These are phyloP conservation scores for Hypoxylon sp. DNA, from an alignment of 2,329 filamentous ascomycete species.

Conservation along the genomic window DNA sequence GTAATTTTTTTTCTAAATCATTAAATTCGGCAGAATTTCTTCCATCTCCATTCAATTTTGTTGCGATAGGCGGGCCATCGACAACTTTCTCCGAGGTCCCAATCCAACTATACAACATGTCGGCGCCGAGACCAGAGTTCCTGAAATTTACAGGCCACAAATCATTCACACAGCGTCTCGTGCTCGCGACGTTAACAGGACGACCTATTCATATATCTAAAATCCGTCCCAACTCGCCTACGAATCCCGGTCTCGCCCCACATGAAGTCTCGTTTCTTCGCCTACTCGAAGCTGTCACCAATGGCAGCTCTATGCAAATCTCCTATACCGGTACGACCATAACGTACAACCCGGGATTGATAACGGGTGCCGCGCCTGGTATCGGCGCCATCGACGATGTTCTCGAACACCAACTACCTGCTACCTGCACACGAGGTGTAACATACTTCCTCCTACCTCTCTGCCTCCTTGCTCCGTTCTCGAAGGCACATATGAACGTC, in stretches of 20 bases:
- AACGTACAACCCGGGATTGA: slow-evolving; percentile 90
- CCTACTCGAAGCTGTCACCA: slow-evolving; percentile 92
- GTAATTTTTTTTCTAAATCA: slow-evolving; percentile 39
- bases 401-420: slow-evolving; percentile 82
- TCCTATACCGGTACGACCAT: slow-evolving; percentile 95
- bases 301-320: slow-evolving; percentile 94
- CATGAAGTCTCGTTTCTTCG: slow-evolving; percentile 97
- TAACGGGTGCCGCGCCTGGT: slow-evolving; percentile 84
- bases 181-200: slow-evolving; percentile 91
- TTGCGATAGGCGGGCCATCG: slow-evolving; percentile 12
- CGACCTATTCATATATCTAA: slow-evolving; percentile 90
- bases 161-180: slow-evolving; percentile 83
- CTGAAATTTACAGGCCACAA: slow-evolving; percentile 87
- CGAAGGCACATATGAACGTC: slow-evolving; percentile 90
- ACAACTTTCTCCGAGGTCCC: slow-evolving; percentile 12
- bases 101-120: slow-evolving; percentile 43
- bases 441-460: slow-evolving; percentile 93
- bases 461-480: slow-evolving; percentile 91
- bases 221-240: slow-evolving; percentile 88
- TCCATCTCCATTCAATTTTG: slow-evolving; percentile 22
- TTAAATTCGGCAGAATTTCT: slow-evolving; percentile 47
- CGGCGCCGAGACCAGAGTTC: slow-evolving; percentile 60
- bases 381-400: slow-evolving; percentile 79
- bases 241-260: slow-evolving; percentile 87
- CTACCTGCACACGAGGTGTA: slow-evolving; percentile 81